Evolutionary conservation across 108 stramenopile species (phyloP).

Genomic region (Aureococcus anophagefferens): DNA sequence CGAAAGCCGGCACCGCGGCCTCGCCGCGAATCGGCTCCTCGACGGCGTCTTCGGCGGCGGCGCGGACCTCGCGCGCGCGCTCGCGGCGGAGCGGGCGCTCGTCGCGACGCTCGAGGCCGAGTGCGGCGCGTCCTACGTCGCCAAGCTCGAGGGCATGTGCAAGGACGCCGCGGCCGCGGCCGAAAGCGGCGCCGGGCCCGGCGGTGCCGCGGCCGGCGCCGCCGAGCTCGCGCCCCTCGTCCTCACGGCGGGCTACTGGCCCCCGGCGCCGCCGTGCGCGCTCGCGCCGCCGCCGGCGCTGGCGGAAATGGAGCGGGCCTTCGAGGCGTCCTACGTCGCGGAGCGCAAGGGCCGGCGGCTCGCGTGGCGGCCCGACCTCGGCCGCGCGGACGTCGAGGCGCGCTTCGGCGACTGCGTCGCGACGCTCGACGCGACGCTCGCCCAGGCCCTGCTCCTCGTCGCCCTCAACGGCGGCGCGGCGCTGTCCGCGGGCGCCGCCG

Average conservation of each 20-base stretch:
- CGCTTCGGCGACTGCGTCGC: conserved; percentile 25
- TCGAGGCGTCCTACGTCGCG: conserved; percentile 66
- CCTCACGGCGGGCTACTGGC: conserved; percentile 93
- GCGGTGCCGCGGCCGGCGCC: too few relatives aligned
- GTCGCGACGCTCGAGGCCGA: conserved; percentile 88
- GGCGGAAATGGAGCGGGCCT: conserved; percentile 41
- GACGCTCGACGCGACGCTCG: conserved; percentile 75
- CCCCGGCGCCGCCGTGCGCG: conserved; percentile 66
- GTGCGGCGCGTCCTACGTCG: conserved; percentile 93
- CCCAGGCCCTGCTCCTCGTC: conserved; percentile 79
- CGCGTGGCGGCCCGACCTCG: conserved; percentile 85
- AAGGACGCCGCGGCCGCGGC: conserved; percentile 56
- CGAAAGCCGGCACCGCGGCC: conserved; percentile 91
- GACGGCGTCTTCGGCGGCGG: too few relatives aligned
- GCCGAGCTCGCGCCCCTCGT: conserved; percentile 79
- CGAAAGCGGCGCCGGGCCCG: conserved; percentile 19
- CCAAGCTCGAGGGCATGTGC: conserved; percentile 99
- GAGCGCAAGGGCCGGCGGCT: conserved; percentile 90
- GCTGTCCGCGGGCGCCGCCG: conserved; percentile 57
- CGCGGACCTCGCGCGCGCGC: too few relatives aligned
- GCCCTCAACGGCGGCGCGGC: conserved; percentile 58
- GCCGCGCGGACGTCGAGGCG: conserved; percentile 57
- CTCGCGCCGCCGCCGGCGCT: conserved; percentile 58
- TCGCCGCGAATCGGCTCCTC: conserved; percentile 86
- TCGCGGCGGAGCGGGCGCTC: conserved; percentile 76